Conservation (phyloP, 495 filamentous ascomycete species). For the Neurospora sp. region DNA sequence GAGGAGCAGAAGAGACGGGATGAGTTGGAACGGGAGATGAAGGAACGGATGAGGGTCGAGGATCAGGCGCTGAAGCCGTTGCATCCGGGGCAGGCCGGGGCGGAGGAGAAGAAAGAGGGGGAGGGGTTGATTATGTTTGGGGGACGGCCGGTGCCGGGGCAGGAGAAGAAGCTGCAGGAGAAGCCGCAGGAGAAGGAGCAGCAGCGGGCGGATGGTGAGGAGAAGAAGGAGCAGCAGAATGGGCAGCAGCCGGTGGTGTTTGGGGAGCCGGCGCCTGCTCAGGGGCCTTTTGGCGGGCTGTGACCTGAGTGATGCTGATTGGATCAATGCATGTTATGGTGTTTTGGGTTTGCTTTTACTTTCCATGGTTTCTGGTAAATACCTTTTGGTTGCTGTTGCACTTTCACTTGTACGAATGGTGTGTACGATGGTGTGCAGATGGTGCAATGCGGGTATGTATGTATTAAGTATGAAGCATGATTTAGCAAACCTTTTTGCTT, state of each 20-base stretch:
- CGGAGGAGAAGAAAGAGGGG: background rate
- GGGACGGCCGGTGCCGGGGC: background rate
- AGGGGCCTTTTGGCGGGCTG: background rate
- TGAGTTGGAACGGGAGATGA: constrained; percentile 10
- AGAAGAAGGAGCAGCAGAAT: background rate
- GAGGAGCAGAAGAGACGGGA: constrained; percentile 7
- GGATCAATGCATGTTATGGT: background rate
- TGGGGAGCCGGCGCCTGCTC: background rate
- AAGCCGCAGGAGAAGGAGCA: background rate
- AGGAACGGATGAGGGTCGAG: constrained; percentile 7
- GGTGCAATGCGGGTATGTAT: background rate
- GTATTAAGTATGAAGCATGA: background rate
- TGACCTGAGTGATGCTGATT: background rate
- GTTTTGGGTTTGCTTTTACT: background rate
- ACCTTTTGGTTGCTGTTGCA: too few relatives aligned
- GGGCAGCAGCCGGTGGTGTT: background rate
- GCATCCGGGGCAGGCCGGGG: background rate
- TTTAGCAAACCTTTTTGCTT: background rate
- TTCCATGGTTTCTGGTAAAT: background rate
- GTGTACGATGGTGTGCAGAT: background rate
- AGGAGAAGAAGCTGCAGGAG: background rate
- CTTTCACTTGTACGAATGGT: background rate
- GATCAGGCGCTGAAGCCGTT: background rate
- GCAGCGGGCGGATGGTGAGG: background rate
- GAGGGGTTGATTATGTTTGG: background rate